Evolutionary conservation across 1,284 basidiomycete genomes (phyloP).

Genomic region (Abortiporus biennis): DNA sequence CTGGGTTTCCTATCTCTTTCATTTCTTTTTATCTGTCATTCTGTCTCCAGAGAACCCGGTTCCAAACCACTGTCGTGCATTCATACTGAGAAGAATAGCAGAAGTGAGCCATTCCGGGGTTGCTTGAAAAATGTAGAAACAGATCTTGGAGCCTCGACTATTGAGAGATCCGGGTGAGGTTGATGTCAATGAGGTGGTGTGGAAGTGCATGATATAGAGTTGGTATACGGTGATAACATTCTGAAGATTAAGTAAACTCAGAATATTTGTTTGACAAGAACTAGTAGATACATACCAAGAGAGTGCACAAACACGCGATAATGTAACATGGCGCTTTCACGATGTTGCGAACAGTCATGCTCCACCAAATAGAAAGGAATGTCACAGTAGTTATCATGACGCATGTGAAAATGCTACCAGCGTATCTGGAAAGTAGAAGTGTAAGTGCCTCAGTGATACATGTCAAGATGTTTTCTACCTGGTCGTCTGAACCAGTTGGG

Average conservation of each 20-base stretch:
- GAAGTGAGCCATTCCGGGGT: conserved; percentile 35
- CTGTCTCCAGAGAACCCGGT: conserved; percentile 30
- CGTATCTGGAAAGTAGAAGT: conserved; percentile 10
- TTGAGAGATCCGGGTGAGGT: conserved; percentile 29
- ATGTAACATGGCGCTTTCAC: not conserved
- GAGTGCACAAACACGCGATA: not conserved
- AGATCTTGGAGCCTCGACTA: conserved; percentile 27
- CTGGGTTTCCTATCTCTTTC: too few species aligned
- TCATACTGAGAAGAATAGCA: conserved; percentile 26
- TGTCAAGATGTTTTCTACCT: conserved; percentile 13
- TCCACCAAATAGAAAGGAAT: not conserved
- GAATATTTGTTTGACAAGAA: not conserved
- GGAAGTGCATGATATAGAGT: conserved; percentile 33
- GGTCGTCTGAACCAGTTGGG: conserved; percentile 10
- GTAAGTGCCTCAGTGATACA: not conserved
- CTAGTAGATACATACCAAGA: conserved; percentile 8
- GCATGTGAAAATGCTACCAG: conserved; percentile 4
- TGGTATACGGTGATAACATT: conserved; percentile 31
- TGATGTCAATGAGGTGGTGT: conserved; percentile 27
- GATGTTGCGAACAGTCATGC: not conserved
- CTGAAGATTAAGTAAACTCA: conserved; percentile 9
- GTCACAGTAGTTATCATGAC: not conserved
- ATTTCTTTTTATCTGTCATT: conserved; percentile 2
- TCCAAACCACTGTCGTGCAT: conserved; percentile 30
- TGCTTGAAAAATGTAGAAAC: conserved; percentile 39